phyloP scores from a whole-genome alignment of 768 basidiomycete genomes.

The Phaffia australis region DNA sequence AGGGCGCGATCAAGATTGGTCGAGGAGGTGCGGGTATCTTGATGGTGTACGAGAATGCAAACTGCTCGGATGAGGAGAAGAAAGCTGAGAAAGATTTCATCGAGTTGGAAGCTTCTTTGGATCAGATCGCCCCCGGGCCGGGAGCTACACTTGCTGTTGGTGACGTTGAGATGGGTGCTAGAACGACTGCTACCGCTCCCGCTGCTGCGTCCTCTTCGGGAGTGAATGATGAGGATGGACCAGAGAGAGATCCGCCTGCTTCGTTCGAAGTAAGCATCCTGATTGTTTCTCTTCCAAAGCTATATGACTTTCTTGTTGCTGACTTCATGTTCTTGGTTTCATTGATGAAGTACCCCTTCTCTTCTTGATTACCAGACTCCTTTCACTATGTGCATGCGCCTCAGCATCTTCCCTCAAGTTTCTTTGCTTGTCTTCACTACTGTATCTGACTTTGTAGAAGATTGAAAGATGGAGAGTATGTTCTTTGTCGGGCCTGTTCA shows the following conservation, averaged over 20 bases:
- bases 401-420: too few relatives aligned
- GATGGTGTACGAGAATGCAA: constrained; percentile 56
- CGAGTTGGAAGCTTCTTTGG: constrained; percentile 40
- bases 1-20: constrained; percentile 29
- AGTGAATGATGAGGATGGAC: constrained; percentile 18
- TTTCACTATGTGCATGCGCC: too few relatives aligned
- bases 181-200: constrained; percentile 5
- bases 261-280: constrained; percentile 65
- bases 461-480: too few relatives aligned
- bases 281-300: not conserved
- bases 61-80: constrained; percentile 30
- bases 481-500: too few relatives aligned
- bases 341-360: too few relatives aligned
- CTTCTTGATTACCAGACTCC: too few relatives aligned
- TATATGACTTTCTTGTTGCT: too few relatives aligned
- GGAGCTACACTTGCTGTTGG: constrained; percentile 5
- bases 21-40: constrained; percentile 79
- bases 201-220: not conserved
- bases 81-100: constrained; percentile 62
- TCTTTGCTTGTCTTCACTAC: too few relatives aligned
- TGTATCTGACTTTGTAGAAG: too few relatives aligned
- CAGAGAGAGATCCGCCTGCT: constrained; percentile 50
- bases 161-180: constrained; percentile 19
- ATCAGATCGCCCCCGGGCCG: constrained; percentile 13
- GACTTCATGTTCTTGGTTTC: too few relatives aligned